Base-by-base conservation (phyloP, 306 rosid species). In the Glycine soja region DNA sequence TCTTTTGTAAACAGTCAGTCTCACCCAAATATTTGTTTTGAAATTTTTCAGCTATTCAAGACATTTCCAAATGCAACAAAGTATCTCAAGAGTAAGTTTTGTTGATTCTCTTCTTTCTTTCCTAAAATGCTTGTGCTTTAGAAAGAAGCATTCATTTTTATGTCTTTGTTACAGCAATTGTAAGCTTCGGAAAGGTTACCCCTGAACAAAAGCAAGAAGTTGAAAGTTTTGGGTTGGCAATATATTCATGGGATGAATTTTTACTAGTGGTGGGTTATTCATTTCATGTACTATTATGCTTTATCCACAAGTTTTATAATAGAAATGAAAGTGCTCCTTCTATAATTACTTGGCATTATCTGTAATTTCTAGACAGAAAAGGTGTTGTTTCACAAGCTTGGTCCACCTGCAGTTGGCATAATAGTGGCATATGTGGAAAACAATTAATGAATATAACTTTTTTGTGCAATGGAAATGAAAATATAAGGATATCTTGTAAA, bases 141-240 rank as follows among this genome's bases (percentile, higher is more conserved):
- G 56, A 73, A 57, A 63, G 59, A 62, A 74, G 14, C 59, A 84
- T 82, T 62, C 30, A 73, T 56, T 14, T 77, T 53, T 72, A 40
- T 76, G 57, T 84, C 57, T 52, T 45, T 77, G 50, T 80, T 18
- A 78, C 73, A 95, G 99, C 91, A 67, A 72, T 95, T 85, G 97
- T 95, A 90, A 93, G 99, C 92, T 93, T 95, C 24, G 97, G 97
- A 53, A 88, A 91, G 78, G 96, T 90, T 88, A 76, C 97, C 4
- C 76, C 83, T 16, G 90, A 89, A 72, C 95, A 95, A 84, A 95
- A 87, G 87, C 90, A 88, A 84, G 87, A 88, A 65, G 89, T 90
- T 81, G 85, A 86, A 67, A 81, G 82, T 77, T 90, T 82, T 82
- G 97, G 90, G 52, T 59, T 89, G 86, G 66, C 78, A 53, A 77